Percentiles rank a stretch among this genome's conserved stretches.
phyloP scores from a whole-genome alignment of 2,329 filamentous ascomycete genomes.

The Cladobotryum mycophilum region DNA sequence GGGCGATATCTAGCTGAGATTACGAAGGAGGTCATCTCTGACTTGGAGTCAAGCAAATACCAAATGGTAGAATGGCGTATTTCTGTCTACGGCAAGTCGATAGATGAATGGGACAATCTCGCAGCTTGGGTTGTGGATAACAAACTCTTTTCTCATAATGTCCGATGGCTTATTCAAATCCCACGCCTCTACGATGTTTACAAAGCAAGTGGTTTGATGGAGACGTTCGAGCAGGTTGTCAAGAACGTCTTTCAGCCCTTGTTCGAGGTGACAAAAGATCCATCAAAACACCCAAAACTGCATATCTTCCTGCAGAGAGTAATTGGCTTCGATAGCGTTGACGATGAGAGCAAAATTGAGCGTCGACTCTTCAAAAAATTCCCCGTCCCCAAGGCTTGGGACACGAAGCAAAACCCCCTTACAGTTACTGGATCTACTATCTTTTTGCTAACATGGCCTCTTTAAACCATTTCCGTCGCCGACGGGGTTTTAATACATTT shows the following conservation, averaged over 20 bases:
- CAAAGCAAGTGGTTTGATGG: conserved; percentile 80
- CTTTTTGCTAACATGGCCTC: conserved; percentile 91
- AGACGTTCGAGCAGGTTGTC: conserved; percentile 83
- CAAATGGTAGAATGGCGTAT: conserved; percentile 99
- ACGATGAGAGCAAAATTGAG: conserved; percentile 96
- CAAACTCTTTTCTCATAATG: conserved; percentile 95
- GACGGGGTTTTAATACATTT: conserved; percentile 93
- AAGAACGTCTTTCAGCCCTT: conserved; percentile 88
- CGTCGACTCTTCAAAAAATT: conserved; percentile 93
- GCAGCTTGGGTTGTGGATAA: conserved; percentile 99
- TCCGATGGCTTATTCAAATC: conserved; percentile 94
- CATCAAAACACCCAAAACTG: conserved; percentile 80
- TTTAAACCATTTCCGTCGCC: conserved; percentile 84
- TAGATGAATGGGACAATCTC: conserved; percentile 96
- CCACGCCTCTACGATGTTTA: conserved; percentile 94
- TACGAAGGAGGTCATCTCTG: conserved; percentile 93
- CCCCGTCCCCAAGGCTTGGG: conserved; percentile 82
- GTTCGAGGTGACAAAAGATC: conserved; percentile 89
- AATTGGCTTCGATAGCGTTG: conserved; percentile 94
- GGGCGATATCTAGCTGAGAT: conserved; percentile 95
- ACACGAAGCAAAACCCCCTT: conserved; percentile 93
- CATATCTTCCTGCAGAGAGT: conserved; percentile 93
- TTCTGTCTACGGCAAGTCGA: conserved; percentile 86
- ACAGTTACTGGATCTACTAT: conserved; percentile 99
- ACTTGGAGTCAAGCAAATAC: conserved; percentile 97